phyloP scores from a whole-genome alignment of 2,329 filamentous ascomycete species.

The Fusarium pininemorale region DNA sequence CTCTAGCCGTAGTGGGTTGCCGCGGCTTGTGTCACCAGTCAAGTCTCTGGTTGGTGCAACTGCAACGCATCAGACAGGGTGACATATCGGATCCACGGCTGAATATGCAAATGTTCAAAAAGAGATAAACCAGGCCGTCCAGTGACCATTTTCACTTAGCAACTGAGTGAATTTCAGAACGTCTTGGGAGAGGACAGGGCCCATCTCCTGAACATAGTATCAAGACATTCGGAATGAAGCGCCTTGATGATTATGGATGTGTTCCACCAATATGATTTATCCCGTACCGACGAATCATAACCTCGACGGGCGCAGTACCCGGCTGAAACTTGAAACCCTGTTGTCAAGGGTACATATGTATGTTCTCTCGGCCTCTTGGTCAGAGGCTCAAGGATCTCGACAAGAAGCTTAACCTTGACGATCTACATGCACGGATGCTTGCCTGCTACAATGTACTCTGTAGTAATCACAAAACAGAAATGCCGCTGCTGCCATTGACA shows the following conservation, averaged over 20 bases:
- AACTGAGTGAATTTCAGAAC: not conserved
- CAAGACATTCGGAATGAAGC: not conserved
- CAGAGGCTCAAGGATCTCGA: not conserved
- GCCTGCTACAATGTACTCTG: not conserved
- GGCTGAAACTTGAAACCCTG: not conserved
- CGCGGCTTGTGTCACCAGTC: constrained; percentile 2
- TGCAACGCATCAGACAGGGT: not conserved
- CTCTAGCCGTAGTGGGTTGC: constrained; percentile 8
- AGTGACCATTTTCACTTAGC: not conserved
- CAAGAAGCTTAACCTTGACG: not conserved
- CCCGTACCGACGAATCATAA: not conserved
- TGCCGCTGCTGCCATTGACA: not conserved
- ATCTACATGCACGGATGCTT: not conserved
- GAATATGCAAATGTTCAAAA: constrained; percentile 10
- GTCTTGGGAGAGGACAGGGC: constrained; percentile 4
- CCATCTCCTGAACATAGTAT: not conserved
- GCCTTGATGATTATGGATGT: not conserved
- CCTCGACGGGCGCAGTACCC: constrained; percentile 5
- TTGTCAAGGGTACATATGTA: not conserved
- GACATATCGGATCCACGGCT: not conserved
- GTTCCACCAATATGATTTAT: not conserved
- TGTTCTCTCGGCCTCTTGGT: not conserved
- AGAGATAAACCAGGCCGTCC: not conserved
- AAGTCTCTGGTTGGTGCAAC: not conserved
- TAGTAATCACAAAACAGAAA: not conserved